A percentile compares a stretch with the other conserved stretches of the same genome.
These are phyloP conservation scores for Penicillium decumbens DNA, from an alignment of 2,329 filamentous ascomycete genomes.

Conservation along the genomic window DNA sequence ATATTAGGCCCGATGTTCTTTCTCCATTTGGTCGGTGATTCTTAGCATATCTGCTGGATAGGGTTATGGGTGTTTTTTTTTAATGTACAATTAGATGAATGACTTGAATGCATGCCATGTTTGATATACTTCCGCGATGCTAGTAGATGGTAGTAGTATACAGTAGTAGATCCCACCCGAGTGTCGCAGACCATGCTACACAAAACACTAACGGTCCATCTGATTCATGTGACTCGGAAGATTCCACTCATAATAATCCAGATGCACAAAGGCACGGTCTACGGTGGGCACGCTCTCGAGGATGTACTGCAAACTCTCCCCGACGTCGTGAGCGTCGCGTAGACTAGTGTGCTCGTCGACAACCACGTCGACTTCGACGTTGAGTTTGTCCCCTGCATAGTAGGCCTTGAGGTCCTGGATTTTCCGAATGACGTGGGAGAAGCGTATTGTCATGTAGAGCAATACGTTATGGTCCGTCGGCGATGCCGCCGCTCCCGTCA, in stretches of 20 bases:
- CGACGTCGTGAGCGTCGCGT: constrained; percentile 57
- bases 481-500: constrained; percentile 59
- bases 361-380: constrained; percentile 60
- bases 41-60: constrained; percentile 4
- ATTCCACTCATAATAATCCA: constrained; percentile 47
- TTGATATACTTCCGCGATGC: not conserved
- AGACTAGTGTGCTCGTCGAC: constrained; percentile 55
- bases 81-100: constrained; percentile 24
- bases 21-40: constrained; percentile 3
- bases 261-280: constrained; percentile 48
- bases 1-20: not conserved
- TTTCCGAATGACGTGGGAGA: constrained; percentile 75
- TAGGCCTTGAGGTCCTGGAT: constrained; percentile 60
- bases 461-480: constrained; percentile 67
- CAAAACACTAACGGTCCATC: constrained; percentile 17
- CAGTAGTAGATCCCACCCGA: not conserved
- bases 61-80: not conserved
- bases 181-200: not conserved
- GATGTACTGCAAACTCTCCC: constrained; percentile 57
- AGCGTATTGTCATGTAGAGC: constrained; percentile 88
- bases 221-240: constrained; percentile 42
- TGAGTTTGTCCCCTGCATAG: constrained; percentile 58
- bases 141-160: not conserved
- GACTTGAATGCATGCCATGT: constrained; percentile 19
- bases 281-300: constrained; percentile 50